A percentile compares a stretch with the other conserved stretches of the same genome.
Conservation (phyloP, 2,329 filamentous ascomycete species). For the Cladosporium austrohemisphaericum region DNA sequence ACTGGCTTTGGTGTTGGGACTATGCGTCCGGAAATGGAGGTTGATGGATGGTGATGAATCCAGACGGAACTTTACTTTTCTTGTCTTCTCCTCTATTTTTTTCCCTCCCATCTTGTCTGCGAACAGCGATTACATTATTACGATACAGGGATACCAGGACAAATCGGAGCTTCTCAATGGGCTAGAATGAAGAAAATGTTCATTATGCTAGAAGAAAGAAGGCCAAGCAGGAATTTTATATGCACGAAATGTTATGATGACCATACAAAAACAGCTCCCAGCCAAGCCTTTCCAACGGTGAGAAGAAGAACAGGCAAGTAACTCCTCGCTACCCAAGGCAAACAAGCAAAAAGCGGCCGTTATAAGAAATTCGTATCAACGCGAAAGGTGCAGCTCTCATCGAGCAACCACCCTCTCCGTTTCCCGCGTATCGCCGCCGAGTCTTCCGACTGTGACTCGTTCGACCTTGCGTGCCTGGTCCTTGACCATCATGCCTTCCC, state of each 20-base stretch:
- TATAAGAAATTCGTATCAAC: neutral
- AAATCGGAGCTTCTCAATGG: neutral
- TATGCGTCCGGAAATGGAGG: conserved; percentile 6
- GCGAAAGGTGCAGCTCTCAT: neutral
- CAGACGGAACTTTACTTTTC: neutral
- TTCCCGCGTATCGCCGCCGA: conserved; percentile 40
- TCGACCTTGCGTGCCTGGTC: conserved; percentile 44
- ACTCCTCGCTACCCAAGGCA: conserved; percentile 6
- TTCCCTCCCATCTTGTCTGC: neutral
- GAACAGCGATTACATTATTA: neutral
- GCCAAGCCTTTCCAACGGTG: too few relatives aligned
- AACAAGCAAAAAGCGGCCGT: neutral
- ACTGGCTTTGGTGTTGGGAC: conserved; percentile 6
- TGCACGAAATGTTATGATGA: neutral
- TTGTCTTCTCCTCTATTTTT: neutral
- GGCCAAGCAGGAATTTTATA: neutral
- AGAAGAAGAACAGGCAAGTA: neutral
- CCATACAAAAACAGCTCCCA: neutral
- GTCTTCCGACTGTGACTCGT: conserved; percentile 47
- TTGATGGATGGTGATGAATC: conserved; percentile 6
- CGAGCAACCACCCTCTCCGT: neutral
- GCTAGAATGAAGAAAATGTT: neutral
- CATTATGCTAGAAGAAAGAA: neutral
- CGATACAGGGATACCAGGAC: conserved; percentile 11
- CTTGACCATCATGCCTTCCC: conserved; percentile 43